Evolutionary conservation across 257 asterid genomes (phyloP).

Genomic region (Lycium barbarum): DNA sequence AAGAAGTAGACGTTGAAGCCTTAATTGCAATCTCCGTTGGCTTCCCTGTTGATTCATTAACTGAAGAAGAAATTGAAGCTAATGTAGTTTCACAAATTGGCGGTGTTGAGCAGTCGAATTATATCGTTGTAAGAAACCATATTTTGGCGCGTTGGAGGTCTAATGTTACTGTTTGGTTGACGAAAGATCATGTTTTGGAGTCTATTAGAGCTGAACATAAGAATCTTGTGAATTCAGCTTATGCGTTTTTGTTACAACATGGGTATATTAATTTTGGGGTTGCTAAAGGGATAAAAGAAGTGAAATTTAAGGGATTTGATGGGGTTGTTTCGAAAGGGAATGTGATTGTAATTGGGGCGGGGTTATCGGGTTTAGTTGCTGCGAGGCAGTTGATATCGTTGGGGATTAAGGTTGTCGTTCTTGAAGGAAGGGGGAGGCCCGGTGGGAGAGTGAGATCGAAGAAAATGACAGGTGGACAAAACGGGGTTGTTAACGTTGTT

Average conservation of each 20-base stretch:
- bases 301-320: constrained; percentile 52
- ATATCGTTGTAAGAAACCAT: constrained; percentile 92
- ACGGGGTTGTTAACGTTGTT: constrained; percentile 63
- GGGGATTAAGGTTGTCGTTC: constrained; percentile 85
- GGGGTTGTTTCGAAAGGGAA: constrained; percentile 53
- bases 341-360: constrained; percentile 86
- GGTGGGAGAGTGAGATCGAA: constrained; percentile 92
- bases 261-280: constrained; percentile 94
- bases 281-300: constrained; percentile 75
- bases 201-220: constrained; percentile 94
- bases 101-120: constrained; percentile 75
- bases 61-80: constrained; percentile 10
- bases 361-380: constrained; percentile 88
- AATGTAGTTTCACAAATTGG: too few relatives aligned
- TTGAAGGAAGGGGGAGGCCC: constrained; percentile 83
- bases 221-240: constrained; percentile 80
- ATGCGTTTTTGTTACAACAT: constrained; percentile 71
- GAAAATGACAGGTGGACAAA: constrained; percentile 72
- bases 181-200: constrained; percentile 91
- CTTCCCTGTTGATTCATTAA: constrained; percentile 86
- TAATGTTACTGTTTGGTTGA: constrained; percentile 79
- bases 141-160: constrained; percentile 92
- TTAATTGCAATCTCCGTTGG: constrained; percentile 91
- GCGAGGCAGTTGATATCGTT: constrained; percentile 85
- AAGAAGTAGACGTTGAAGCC: constrained; percentile 88